Percentiles rank a stretch among this genome's conserved stretches.
Evolutionary conservation across 495 filamentous ascomycete genomes (phyloP).

Genomic region (Terfezia claveryi): DNA sequence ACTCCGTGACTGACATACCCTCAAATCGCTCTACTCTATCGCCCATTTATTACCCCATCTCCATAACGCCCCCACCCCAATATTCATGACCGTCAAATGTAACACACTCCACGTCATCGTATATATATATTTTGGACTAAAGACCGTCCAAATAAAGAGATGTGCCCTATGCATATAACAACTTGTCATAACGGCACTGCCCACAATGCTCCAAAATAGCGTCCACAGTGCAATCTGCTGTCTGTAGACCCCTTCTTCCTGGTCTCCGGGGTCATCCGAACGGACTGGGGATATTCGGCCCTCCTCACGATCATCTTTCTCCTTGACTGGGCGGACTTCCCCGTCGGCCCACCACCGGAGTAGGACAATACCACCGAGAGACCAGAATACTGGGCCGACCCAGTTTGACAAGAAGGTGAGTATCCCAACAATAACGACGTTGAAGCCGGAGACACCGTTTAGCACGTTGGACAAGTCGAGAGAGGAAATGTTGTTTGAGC

Average conservation of each 20-base stretch:
- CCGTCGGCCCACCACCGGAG: constrained; percentile 20
- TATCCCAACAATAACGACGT: constrained; percentile 43
- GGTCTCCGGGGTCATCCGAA: not conserved
- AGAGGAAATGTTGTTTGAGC: constrained; percentile 77
- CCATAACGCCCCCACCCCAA: constrained; percentile 2
- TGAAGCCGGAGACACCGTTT: constrained; percentile 55
- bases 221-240: constrained; percentile 17
- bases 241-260: not conserved
- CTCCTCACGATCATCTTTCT: constrained; percentile 1
- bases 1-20: too few relatives aligned
- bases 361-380: constrained; percentile 34
- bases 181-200: constrained; percentile 57
- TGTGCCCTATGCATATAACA: constrained; percentile 70
- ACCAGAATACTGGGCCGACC: constrained; percentile 81
- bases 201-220: constrained; percentile 41
- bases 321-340: constrained; percentile 1
- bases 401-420: constrained; percentile 79
- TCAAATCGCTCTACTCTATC: not conserved
- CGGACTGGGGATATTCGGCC: not conserved
- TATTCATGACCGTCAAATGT: constrained; percentile 4
- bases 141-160: constrained; percentile 97
- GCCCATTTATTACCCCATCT: constrained; percentile 1
- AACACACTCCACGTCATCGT: constrained; percentile 64
- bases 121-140: constrained; percentile 90
- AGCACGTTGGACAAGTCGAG: constrained; percentile 68